Conservation (phyloP, 2,329 filamentous ascomycete species). For the Colletotrichum costaricense region DNA sequence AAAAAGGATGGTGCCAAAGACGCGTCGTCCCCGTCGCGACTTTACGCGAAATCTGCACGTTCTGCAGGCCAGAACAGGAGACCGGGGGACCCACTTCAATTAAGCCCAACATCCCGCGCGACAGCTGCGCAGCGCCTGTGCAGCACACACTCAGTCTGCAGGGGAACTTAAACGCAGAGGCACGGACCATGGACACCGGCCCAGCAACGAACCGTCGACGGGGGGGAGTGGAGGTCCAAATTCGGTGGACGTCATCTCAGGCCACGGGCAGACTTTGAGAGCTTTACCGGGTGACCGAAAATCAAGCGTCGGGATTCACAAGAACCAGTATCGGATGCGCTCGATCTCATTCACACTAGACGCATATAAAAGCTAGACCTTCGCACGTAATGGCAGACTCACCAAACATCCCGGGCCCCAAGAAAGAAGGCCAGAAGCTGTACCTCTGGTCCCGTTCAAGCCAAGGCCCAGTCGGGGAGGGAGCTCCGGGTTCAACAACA, state of each 20-base stretch:
- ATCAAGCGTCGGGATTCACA: neutral
- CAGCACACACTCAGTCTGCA: neutral
- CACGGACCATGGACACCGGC: slow-evolving; percentile 30
- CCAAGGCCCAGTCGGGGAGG: slow-evolving; percentile 28
- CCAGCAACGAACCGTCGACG: slow-evolving; percentile 22
- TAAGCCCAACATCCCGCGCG: slow-evolving; percentile 19
- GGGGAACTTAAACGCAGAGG: slow-evolving; percentile 23
- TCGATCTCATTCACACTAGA: neutral
- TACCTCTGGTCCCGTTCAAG: slow-evolving; percentile 21
- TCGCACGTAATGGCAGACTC: slow-evolving; percentile 20
- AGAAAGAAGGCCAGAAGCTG: slow-evolving; percentile 17
- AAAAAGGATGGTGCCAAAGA: slow-evolving; percentile 4
- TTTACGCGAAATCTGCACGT: slow-evolving; percentile 35
- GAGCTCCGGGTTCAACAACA: slow-evolving; percentile 35
- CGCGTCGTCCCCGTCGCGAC: slow-evolving; percentile 34
- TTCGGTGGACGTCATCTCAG: slow-evolving; percentile 38
- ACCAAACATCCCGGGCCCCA: neutral
- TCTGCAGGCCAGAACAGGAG: neutral
- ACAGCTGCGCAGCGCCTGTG: too few species aligned
- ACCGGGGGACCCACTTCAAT: slow-evolving; percentile 29
- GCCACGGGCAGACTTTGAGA: slow-evolving; percentile 33
- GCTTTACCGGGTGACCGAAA: neutral
- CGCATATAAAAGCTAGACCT: neutral
- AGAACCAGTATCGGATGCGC: neutral
- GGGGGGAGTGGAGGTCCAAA: neutral